Conservation (phyloP, 2,329 filamentous ascomycete genomes). For the Cladosporium sp. region DNA sequence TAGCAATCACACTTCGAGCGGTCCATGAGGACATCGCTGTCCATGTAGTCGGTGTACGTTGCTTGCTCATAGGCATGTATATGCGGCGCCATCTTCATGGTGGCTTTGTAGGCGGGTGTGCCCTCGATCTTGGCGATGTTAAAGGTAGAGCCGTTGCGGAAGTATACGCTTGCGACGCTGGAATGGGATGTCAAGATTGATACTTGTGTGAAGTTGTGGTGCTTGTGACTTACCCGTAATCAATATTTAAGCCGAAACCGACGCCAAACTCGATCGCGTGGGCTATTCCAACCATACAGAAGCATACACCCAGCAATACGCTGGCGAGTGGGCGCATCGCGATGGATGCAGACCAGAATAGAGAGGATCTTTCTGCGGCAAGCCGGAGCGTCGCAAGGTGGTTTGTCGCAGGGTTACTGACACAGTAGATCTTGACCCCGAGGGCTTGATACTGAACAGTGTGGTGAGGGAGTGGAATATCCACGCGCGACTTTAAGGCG, state of each 20-base stretch:
- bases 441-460: no score
- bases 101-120: not conserved
- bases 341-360: not conserved
- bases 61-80: no score
- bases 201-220: not conserved
- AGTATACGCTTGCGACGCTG: not conserved
- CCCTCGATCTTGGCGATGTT: constrained; percentile 2
- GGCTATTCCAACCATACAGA: not conserved
- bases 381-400: no score
- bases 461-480: no score
- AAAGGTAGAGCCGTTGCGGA: not conserved
- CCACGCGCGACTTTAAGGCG: no score
- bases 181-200: not conserved
- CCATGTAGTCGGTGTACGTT: no score
- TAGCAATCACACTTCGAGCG: not conserved
- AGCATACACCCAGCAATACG: not conserved
- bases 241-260: not conserved
- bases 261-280: not conserved
- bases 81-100: not conserved
- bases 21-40: not conserved
- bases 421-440: no score
- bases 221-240: not conserved
- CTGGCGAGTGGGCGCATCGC: not conserved
- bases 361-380: no score
- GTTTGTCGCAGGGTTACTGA: no score